These are phyloP conservation scores for Termitomyces sp. DNA, from an alignment of 1,284 basidiomycete genomes.

Conservation along the genomic window DNA sequence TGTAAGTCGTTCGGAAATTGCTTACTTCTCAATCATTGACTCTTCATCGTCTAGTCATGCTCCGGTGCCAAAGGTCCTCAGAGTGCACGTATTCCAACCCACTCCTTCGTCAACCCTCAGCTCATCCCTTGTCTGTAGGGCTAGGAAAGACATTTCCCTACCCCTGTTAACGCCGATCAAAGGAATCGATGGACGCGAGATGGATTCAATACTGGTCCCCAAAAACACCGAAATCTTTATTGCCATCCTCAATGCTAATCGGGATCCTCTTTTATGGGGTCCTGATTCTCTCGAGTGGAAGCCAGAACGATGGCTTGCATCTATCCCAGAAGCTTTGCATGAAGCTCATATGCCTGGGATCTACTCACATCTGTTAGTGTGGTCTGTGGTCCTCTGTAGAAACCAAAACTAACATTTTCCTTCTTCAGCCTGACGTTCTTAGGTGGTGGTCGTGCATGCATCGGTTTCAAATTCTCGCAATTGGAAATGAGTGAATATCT, in stretches of 20 bases:
- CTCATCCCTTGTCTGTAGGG: constrained; percentile 6
- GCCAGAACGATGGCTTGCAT: constrained; percentile 29
- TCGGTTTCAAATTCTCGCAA: constrained; percentile 1
- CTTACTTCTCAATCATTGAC: not conserved
- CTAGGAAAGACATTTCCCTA: constrained; percentile 16
- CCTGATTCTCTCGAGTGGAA: constrained; percentile 31
- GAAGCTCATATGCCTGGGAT: constrained; percentile 10
- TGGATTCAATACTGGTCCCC: constrained; percentile 21
- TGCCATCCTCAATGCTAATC: constrained; percentile 23
- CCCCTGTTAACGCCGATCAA: constrained; percentile 18
- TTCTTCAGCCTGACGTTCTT: not conserved
- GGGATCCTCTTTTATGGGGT: constrained; percentile 27
- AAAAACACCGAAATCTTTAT: constrained; percentile 21
- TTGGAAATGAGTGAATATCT: constrained; percentile 3
- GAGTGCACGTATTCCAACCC: not conserved
- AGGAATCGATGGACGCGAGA: constrained; percentile 19
- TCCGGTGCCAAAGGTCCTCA: not conserved
- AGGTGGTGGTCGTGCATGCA: not conserved
- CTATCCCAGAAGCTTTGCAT: constrained; percentile 20
- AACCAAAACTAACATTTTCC: not conserved
- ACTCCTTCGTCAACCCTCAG: too few species aligned
- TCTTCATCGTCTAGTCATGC: not conserved
- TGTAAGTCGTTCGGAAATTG: constrained; percentile 7
- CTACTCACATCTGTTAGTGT: constrained; percentile 16
- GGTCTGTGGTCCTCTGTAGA: not conserved